Conservation (phyloP, 2,329 filamentous ascomycete species). For the Aspergillus proliferans region DNA sequence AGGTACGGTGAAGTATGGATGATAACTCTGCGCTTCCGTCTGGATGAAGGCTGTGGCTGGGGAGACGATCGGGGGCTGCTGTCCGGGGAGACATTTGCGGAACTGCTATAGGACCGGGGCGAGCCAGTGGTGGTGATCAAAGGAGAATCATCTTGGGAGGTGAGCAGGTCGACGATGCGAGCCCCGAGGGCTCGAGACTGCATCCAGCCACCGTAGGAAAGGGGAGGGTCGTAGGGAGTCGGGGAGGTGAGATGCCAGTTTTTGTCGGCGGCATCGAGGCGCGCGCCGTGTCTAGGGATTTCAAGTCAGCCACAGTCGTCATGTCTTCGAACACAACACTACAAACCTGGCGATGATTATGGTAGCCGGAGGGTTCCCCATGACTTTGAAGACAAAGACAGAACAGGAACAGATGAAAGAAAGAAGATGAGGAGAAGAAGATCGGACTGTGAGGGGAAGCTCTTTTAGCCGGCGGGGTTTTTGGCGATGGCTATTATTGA, state of each 20-base stretch:
- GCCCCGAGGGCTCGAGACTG: slow-evolving; percentile 76
- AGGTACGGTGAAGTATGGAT: slow-evolving; percentile 93
- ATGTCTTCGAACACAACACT: background rate
- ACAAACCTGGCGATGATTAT: slow-evolving; percentile 39
- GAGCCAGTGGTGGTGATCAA: background rate
- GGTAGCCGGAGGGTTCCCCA: slow-evolving; percentile 36
- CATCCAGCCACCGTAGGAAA: slow-evolving; percentile 90
- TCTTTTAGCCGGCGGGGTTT: background rate
- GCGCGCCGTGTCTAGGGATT: slow-evolving; percentile 70
- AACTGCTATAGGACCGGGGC: background rate
- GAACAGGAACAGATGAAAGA: background rate
- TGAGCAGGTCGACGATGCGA: slow-evolving; percentile 70
- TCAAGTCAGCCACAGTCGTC: slow-evolving; percentile 1
- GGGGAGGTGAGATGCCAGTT: slow-evolving; percentile 91
- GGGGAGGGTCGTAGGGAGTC: slow-evolving; percentile 88
- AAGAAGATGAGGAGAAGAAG: background rate
- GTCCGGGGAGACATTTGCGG: background rate
- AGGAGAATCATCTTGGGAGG: slow-evolving; percentile 37
- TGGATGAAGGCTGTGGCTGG: slow-evolving; percentile 1
- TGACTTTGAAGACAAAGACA: slow-evolving; percentile 5
- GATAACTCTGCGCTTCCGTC: slow-evolving; percentile 66
- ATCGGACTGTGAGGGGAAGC: background rate
- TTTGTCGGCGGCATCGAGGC: slow-evolving; percentile 89
- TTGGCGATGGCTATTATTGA: background rate
- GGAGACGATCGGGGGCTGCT: background rate